Evolutionary conservation across 1,139 yeast species (phyloP).

Genomic region (Suhomyces wounanorum): DNA sequence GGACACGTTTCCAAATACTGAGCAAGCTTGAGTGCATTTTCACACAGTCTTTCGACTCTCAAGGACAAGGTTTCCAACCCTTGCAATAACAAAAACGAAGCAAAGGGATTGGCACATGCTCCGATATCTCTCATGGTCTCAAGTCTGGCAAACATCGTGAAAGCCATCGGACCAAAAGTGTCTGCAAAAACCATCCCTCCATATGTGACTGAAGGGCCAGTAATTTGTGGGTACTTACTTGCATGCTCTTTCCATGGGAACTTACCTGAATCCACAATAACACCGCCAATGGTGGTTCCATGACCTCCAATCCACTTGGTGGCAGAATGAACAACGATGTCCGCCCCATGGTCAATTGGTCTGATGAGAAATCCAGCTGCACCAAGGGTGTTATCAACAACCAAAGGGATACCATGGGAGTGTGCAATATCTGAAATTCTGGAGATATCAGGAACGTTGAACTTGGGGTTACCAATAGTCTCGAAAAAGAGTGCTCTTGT

Average conservation of each 20-base stretch:
- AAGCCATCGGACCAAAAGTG: slow-evolving; percentile 78
- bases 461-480: slow-evolving; percentile 91
- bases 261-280: slow-evolving; percentile 67
- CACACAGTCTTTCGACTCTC: slow-evolving; percentile 85
- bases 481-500: slow-evolving; percentile 91
- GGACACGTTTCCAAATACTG: slow-evolving; percentile 41
- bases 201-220: slow-evolving; percentile 88
- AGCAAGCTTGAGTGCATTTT: neutral
- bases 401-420: slow-evolving; percentile 84
- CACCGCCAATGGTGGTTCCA: slow-evolving; percentile 69
- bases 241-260: slow-evolving; percentile 90
- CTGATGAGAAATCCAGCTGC: slow-evolving; percentile 90
- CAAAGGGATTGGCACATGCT: slow-evolving; percentile 75
- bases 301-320: slow-evolving; percentile 99
- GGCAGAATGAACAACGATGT: slow-evolving; percentile 83
- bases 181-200: slow-evolving; percentile 85
- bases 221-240: slow-evolving; percentile 85
- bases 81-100: slow-evolving; percentile 78
- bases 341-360: slow-evolving; percentile 89
- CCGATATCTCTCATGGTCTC: slow-evolving; percentile 54
- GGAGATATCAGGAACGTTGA: slow-evolving; percentile 90
- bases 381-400: slow-evolving; percentile 96
- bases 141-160: slow-evolving; percentile 81
- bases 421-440: slow-evolving; percentile 76
- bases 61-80: slow-evolving; percentile 82